These are phyloP conservation scores for Blastobotrys americana DNA, from an alignment of 805 yeast genomes.

Conservation along the genomic window DNA sequence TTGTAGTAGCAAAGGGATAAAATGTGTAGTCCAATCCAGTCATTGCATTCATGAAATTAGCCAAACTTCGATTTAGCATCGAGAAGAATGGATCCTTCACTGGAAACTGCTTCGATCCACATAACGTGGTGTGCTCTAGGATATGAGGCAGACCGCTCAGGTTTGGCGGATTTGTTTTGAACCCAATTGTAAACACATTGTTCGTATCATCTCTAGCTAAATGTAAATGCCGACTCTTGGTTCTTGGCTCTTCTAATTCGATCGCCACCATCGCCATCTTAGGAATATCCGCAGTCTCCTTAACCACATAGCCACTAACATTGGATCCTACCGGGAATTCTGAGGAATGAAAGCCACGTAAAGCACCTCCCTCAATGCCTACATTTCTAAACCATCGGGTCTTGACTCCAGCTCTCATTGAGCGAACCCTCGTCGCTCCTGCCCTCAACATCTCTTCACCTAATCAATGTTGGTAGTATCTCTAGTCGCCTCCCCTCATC, in stretches of 20 bases:
- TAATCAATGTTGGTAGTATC: too few species aligned
- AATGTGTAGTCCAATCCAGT: conserved; percentile 95
- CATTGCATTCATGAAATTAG: conserved; percentile 98
- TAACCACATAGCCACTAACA: conserved; percentile 52
- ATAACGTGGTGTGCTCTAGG: conserved; percentile 88
- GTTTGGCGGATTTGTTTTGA: conserved; percentile 92
- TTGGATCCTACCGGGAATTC: background rate
- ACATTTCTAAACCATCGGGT: too few species aligned
- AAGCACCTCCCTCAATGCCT: too few species aligned
- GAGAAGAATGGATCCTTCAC: conserved; percentile 97
- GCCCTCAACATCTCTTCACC: too few species aligned
- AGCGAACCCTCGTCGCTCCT: too few species aligned
- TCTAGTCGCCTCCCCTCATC: too few species aligned
- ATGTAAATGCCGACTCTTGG: conserved; percentile 80
- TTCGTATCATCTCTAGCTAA: conserved; percentile 76
- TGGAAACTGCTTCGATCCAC: conserved; percentile 88
- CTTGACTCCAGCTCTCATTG: too few species aligned
- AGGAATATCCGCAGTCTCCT: conserved; percentile 62
- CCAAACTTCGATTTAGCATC: conserved; percentile 89
- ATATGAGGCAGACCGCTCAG: conserved; percentile 96
- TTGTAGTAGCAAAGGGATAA: conserved; percentile 95
- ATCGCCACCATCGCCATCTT: conserved; percentile 78
- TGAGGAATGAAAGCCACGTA: background rate
- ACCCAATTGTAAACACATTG: conserved; percentile 81
- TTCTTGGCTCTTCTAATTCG: conserved; percentile 53